Evolutionary conservation across 139 green algal genomes (phyloP), one percentile per base, ranked within the genome.

Genomic region (Diplosphaera chodatii): DNA sequence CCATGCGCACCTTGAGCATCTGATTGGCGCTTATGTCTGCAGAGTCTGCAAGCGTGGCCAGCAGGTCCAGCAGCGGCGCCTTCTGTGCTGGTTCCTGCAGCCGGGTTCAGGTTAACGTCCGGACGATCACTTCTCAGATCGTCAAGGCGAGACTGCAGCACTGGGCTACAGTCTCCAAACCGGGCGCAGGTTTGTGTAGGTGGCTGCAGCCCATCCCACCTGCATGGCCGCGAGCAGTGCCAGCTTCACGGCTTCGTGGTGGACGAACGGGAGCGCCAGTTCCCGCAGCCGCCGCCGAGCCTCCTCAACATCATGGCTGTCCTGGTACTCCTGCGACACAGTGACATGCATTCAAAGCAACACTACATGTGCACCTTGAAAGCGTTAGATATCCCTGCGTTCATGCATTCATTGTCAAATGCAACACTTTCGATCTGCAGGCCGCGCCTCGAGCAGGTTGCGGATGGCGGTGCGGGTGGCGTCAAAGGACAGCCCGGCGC

Each of bases 231-330:
- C 66, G 34, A 87, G 65, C 32, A 90, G 22, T n/a, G 80, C 86
- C 76, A 91, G 88, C 79, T 89, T 89, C 20, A 90, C 89, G 20
- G 91, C 66, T 75, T 95, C 86, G 65, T 95, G 89, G 76, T 93
- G 86, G 84, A 91, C 93, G 76, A 92, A 93, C 32, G 86, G 86
- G 41, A 91, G 74, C 8, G 63, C 68, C 66, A 94, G 74, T 23
- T 74, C 67, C 18, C 67, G 71, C 73, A 91, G 70, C 70, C 83
- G 84, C 55, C 83, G 67, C 28, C 63, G 29, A 15, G 87, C 80
- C 71, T 92, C 85, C 3, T 73, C 76, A 15, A 70, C 68, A 63
- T 93, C 85, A 5, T 76, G 55, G 55, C 74, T 82, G 27, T 66
- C 73, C 55, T 77, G 28, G 74, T 86, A 92, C 80, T 92, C 87